Evolutionary conservation across 2,329 filamentous ascomycete species (phyloP), one percentile per base, ranked within the genome.

Genomic region (Diplodia sapinea): DNA sequence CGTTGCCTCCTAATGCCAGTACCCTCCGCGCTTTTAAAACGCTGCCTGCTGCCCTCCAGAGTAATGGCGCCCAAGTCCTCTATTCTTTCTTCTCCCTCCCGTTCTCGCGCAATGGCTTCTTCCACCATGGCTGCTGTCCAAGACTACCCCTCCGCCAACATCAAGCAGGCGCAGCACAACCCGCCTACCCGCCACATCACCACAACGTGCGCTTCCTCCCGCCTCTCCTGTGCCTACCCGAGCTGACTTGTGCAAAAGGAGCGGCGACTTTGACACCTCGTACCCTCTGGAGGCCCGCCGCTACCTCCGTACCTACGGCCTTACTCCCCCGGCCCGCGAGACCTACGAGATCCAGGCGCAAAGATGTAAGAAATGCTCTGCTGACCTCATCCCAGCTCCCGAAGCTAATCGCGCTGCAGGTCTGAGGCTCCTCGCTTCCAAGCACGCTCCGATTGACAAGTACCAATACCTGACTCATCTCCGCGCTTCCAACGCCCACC

Each of bases 401-500:
- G 74, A 69, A 68, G 61, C 65, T 20, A 55, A 67, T 11, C 20
- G 29, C 29, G 15, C 23, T 73, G 85, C 74, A 80, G 90, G 89
- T 76, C 87, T 94, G 82, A 88, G 88, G 79, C 89, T 93, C 82
- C 89, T 94, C 74, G 85, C 88, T 68, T 86, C 86, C 70, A 88
- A 91, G 70, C 81, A 86, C 70, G 91, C 90, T 56, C 82, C 83
- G 71, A 88, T 95, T 74, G 91, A 94, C 85, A 92, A 91, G 82
- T 94, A 93, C 80, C 86, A 93, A 67, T 95, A 94, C 81, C 84
- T 95, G 78, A 91, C 90, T 54, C 85, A 87, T 71, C 81, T 94
- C 79, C 91, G 93, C 81, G 86, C 86, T 77, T 87, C 89, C 74
- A 94, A 94, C 77, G 86, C 88, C 70, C 89, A 94, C 78, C 86